Evolutionary conservation across 805 yeast genomes (phyloP).

Genomic region (Candida insectorum): DNA sequence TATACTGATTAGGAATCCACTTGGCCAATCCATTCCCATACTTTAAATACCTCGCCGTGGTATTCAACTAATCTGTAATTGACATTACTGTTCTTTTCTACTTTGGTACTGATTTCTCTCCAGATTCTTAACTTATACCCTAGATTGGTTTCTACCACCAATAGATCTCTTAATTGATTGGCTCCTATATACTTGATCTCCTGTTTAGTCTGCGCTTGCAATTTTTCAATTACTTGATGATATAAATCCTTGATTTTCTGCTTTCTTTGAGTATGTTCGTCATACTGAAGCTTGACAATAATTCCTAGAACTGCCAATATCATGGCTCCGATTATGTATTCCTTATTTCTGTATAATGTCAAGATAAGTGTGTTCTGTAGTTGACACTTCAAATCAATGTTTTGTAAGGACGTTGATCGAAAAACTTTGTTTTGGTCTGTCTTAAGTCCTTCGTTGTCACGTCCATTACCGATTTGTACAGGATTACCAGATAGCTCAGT

Average conservation of each 20-base stretch:
- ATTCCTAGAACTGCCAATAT: slow-evolving; percentile 6
- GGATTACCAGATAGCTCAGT: slow-evolving; percentile 9
- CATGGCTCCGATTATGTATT: slow-evolving; percentile 16
- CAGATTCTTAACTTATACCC: slow-evolving; percentile 49
- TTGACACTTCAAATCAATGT: slow-evolving; percentile 56
- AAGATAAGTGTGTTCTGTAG: slow-evolving; percentile 49
- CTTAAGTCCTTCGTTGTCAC: slow-evolving; percentile 22
- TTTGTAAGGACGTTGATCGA: slow-evolving; percentile 70
- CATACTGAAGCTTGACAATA: slow-evolving; percentile 24
- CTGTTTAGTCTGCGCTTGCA: slow-evolving; percentile 39
- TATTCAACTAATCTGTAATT: slow-evolving; percentile 61
- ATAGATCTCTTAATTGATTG: slow-evolving; percentile 68
- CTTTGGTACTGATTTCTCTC: slow-evolving; percentile 50
- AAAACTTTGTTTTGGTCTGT: slow-evolving; percentile 47
- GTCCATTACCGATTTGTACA: slow-evolving; percentile 7
- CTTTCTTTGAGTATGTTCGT: slow-evolving; percentile 34
- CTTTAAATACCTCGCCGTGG: slow-evolving; percentile 83
- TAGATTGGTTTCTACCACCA: slow-evolving; percentile 42
- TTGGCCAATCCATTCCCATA: slow-evolving; percentile 77
- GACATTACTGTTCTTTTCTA: slow-evolving; percentile 68
- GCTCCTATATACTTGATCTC: slow-evolving; percentile 50
- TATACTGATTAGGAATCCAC: slow-evolving; percentile 5
- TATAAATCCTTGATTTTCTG: slow-evolving; percentile 44
- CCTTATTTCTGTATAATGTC: slow-evolving; percentile 25
- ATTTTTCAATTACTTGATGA: slow-evolving; percentile 45